Evolutionary conservation across 495 filamentous ascomycete genomes (phyloP).

Genomic region (Darksidea phi): DNA sequence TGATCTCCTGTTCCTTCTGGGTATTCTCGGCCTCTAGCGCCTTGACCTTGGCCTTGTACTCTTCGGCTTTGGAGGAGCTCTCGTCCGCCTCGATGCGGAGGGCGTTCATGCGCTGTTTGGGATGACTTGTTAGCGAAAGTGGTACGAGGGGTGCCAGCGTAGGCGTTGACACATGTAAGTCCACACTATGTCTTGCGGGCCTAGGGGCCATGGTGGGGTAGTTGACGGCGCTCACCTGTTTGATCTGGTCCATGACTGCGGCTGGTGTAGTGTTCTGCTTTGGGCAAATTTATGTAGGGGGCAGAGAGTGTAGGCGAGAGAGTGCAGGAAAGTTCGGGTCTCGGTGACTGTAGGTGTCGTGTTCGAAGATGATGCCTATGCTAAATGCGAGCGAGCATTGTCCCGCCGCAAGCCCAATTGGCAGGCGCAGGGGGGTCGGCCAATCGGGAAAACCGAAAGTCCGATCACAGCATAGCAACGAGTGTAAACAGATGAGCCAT

Average conservation of each 20-base stretch:
- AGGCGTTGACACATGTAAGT: not conserved
- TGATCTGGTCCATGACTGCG: slow-evolving; percentile 67
- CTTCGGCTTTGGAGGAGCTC: slow-evolving; percentile 72
- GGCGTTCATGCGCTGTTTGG: slow-evolving; percentile 78
- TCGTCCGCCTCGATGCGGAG: slow-evolving; percentile 93
- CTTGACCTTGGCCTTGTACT: slow-evolving; percentile 84
- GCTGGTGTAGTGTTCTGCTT: slow-evolving; percentile 4
- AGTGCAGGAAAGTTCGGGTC: slow-evolving; percentile 6
- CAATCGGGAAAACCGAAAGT: not conserved
- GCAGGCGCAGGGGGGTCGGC: too few species aligned
- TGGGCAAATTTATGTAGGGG: not conserved
- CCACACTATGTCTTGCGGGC: not conserved
- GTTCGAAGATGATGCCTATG: not conserved
- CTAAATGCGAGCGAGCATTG: too few species aligned
- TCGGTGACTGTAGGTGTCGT: not conserved
- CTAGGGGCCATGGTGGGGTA: slow-evolving; percentile 30
- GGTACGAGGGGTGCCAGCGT: not conserved
- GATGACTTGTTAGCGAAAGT: too few species aligned
- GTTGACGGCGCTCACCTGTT: slow-evolving; percentile 61
- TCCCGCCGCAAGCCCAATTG: too few species aligned
- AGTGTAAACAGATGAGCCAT: slow-evolving; percentile 20
- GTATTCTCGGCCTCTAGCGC: slow-evolving; percentile 90
- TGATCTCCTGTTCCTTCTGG: slow-evolving; percentile 95
- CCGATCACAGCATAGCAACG: slow-evolving; percentile 22
- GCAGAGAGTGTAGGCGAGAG: slow-evolving; percentile 5